phyloP scores from a whole-genome alignment of 2,329 filamentous ascomycete genomes.

The Colletotrichum simmondsii region DNA sequence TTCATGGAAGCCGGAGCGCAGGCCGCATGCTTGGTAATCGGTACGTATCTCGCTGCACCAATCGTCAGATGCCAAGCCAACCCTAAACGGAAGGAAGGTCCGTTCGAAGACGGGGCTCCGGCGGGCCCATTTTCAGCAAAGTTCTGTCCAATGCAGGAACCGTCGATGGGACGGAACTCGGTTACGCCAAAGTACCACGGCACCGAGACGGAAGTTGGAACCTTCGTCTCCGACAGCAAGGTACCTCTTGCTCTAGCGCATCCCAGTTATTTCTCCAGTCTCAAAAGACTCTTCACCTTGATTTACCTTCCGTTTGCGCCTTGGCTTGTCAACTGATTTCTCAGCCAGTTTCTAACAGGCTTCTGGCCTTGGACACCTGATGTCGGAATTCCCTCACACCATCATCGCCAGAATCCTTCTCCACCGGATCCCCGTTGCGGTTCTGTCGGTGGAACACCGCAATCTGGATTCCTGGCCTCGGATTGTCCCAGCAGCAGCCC shows the following conservation, averaged over 20 bases:
- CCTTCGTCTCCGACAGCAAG: not conserved
- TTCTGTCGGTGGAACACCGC: constrained; percentile 9
- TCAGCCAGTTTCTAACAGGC: constrained; percentile 3
- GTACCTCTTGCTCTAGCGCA: not conserved
- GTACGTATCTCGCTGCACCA: not conserved
- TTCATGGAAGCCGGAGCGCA: not conserved
- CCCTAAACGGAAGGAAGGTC: constrained; percentile 19
- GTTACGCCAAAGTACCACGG: not conserved
- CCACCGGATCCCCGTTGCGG: constrained; percentile 14
- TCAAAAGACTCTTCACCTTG: not conserved
- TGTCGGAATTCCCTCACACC: constrained; percentile 30
- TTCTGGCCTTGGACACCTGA: not conserved
- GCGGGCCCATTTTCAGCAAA: constrained; percentile 6
- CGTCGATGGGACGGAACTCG: not conserved
- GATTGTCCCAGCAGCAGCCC: constrained; percentile 10
- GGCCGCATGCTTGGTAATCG: not conserved
- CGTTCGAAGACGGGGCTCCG: constrained; percentile 10
- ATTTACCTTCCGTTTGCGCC: not conserved
- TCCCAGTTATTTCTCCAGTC: constrained; percentile 2
- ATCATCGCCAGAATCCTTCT: constrained; percentile 11
- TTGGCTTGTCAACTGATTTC: constrained; percentile 8
- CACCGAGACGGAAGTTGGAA: not conserved
- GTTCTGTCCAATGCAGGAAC: constrained; percentile 10
- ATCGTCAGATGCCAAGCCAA: not conserved
- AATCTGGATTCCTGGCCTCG: constrained; percentile 4